phyloP scores from a whole-genome alignment of 2,329 filamentous ascomycete species.

The Ophidiomyces ophidiicola region DNA sequence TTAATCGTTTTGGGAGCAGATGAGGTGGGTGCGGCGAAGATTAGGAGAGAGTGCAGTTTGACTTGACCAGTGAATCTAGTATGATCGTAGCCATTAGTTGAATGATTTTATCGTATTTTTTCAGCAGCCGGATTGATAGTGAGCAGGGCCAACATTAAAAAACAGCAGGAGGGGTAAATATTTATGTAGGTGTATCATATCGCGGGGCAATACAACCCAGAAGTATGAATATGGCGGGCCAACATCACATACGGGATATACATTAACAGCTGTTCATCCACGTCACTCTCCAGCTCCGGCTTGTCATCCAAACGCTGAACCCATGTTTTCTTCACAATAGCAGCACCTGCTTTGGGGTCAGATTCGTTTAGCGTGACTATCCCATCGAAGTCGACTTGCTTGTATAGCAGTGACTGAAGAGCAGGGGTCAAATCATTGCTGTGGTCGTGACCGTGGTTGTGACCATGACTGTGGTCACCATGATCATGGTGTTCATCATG shows the following conservation, averaged over 20 bases:
- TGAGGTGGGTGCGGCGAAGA: slow-evolving; percentile 61
- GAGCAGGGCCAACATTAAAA: too few species aligned
- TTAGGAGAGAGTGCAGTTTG: slow-evolving; percentile 76
- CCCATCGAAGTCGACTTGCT: slow-evolving; percentile 78
- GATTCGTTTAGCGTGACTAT: slow-evolving; percentile 79
- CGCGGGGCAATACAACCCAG: neutral
- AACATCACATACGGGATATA: slow-evolving; percentile 61
- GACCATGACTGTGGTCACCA: slow-evolving; percentile 38
- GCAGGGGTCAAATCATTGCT: slow-evolving; percentile 85
- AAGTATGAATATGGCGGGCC: neutral
- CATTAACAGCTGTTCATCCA: slow-evolving; percentile 89
- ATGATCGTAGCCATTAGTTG: neutral
- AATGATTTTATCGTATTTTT: neutral
- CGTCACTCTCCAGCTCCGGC: slow-evolving; percentile 72
- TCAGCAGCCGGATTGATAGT: neutral
- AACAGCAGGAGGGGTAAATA: too few species aligned
- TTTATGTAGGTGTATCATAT: neutral
- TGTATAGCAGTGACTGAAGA: slow-evolving; percentile 79
- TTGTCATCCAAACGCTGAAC: slow-evolving; percentile 57
- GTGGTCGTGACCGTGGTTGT: slow-evolving; percentile 64
- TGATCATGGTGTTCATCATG: slow-evolving; percentile 33
- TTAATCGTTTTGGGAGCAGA: slow-evolving; percentile 72
- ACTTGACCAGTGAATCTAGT: slow-evolving; percentile 81
- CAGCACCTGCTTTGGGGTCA: slow-evolving; percentile 52
- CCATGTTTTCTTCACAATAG: slow-evolving; percentile 84